Base-by-base conservation (phyloP, 2,329 filamentous ascomycete species). In the Arachnopeziza araneosa region DNA sequence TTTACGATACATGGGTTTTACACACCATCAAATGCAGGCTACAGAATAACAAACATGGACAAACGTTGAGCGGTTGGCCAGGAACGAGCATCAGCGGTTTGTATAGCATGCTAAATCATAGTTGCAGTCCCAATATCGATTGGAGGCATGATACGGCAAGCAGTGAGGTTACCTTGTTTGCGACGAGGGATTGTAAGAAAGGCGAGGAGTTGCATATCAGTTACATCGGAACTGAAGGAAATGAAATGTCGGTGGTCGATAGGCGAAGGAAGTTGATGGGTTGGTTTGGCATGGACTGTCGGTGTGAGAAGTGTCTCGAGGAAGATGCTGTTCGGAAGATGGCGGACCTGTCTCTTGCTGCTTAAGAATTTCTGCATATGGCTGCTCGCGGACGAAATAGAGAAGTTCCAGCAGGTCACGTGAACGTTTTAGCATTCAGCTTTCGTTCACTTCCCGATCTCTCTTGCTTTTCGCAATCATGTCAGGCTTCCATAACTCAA, bases 41-140 rank as follows among this genome's bases (percentile, higher is more conserved):
- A 8, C 70, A 73, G 32, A 74, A 73, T 57, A 74, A 74, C 57
- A 72, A 71, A 56, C 69, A 71, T 3, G 71, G 70, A 0, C 67
- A 67, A 24, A 60, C 58, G 1, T 60, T 64, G 4, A 60, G 60
- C 17, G 63, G 68, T 17, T 67, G 66, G n/a, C 68, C 65, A n/a
- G 68, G 72, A 21, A 68, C 70, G 1, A 65, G 63, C 24, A 65
- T 73, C 44, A 70, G 65, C 50, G 67, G 69, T 0, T 57, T 71
- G 19, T 64, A 72, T 56, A 68, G 67, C 21, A 67, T 72, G 63
- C 68, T 74, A 50, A 73, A 74, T 59, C 71, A 73, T 59, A 71
- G 70, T 59, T 73, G 71, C 54, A 64, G 63, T 44, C 70, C 71
- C 6, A 73, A 71, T 59, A 65, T 69, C 21, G 66, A 68, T 58